Percentiles rank a stretch among this genome's conserved stretches.
Conservation (phyloP, 164 flowering plant genomes). For the Macadamia tetraphylla region DNA sequence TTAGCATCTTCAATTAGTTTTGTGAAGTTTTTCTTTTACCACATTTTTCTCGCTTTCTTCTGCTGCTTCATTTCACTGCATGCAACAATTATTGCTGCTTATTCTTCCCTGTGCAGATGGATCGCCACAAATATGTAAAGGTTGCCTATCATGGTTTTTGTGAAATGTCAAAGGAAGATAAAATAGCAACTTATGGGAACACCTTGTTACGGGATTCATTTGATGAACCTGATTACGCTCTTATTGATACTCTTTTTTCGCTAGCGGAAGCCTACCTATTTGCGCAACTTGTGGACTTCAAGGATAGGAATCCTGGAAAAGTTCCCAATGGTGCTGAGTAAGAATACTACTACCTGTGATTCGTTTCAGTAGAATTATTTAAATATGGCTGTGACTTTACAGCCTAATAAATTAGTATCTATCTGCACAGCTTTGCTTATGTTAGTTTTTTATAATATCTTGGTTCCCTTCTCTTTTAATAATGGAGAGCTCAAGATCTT, state of each 20-base stretch:
- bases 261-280: slow-evolving; percentile 93
- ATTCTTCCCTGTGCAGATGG: slow-evolving; percentile 59
- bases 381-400: too few relatives aligned
- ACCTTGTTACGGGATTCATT: slow-evolving; percentile 81
- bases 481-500: too few relatives aligned
- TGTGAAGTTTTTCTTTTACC: neutral
- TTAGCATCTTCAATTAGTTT: neutral
- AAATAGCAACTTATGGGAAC: slow-evolving; percentile 83
- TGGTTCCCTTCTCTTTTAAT: too few relatives aligned
- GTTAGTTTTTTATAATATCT: too few relatives aligned
- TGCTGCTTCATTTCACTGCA: neutral
- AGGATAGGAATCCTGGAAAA: slow-evolving; percentile 71
- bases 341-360: slow-evolving; percentile 16
- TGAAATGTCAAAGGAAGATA: slow-evolving; percentile 88
- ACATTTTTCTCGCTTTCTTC: neutral
- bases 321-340: slow-evolving; percentile 64
- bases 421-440: too few relatives aligned
- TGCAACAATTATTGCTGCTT: slow-evolving; percentile 2
- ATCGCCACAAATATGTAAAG: slow-evolving; percentile 95
- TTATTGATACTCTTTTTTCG: slow-evolving; percentile 93
- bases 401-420: too few relatives aligned
- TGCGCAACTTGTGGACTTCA: slow-evolving; percentile 93
- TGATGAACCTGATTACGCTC: slow-evolving; percentile 98
- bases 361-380: neutral
- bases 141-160: slow-evolving; percentile 96